These are phyloP conservation scores for Tieghemostelium lacteum DNA, from an alignment of 78 protist genomes.

Conservation along the genomic window DNA sequence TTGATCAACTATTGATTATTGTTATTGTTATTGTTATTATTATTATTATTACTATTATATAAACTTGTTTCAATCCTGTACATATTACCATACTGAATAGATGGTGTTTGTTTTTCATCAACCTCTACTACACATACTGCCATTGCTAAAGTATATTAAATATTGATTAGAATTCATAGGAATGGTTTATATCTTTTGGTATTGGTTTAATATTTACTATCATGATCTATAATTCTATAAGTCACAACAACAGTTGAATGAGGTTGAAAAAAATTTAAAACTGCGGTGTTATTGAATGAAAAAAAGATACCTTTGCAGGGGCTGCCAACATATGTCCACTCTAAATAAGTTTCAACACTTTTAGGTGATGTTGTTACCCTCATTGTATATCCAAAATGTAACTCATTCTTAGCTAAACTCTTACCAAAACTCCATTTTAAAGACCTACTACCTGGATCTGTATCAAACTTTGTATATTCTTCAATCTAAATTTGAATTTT, in stretches of 20 bases:
- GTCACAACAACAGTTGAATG: slow-evolving; percentile 81
- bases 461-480: slow-evolving; percentile 31
- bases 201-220: slow-evolving; percentile 26
- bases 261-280: slow-evolving; percentile 75
- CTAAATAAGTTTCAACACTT: slow-evolving; percentile 56
- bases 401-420: slow-evolving; percentile 54
- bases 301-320: slow-evolving; percentile 73
- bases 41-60: no score
- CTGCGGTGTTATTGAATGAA: slow-evolving; percentile 39
- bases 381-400: slow-evolving; percentile 78
- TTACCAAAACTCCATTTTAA: slow-evolving; percentile 85
- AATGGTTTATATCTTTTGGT: background rate
- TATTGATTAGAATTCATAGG: background rate
- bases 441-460: slow-evolving; percentile 34
- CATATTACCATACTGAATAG: slow-evolving; percentile 86
- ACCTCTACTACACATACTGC: slow-evolving; percentile 80
- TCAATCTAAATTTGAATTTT: slow-evolving; percentile 34
- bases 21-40: no score
- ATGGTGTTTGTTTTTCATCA: slow-evolving; percentile 66
- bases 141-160: slow-evolving; percentile 47
- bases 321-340: slow-evolving; percentile 73
- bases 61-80: slow-evolving; percentile 62
- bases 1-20: no score
- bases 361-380: slow-evolving; percentile 63
- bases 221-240: slow-evolving; percentile 67